phyloP scores from a whole-genome alignment of 2,329 filamentous ascomycete species.

The Phaeosphaeriaceae sp. region DNA sequence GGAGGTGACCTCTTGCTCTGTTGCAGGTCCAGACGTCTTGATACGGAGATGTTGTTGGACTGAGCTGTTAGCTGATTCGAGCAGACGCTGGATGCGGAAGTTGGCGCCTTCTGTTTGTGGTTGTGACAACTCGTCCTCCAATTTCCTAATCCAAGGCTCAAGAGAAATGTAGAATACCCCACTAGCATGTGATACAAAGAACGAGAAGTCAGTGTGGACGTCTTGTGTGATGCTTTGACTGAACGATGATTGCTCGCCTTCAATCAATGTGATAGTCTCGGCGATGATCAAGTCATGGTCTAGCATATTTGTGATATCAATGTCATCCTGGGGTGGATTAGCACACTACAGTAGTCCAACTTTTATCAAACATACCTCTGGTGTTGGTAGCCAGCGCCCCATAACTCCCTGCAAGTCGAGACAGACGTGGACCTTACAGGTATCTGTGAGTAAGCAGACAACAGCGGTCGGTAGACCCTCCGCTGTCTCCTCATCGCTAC shows the following conservation, averaged over 20 bases:
- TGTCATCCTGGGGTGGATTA: slow-evolving; percentile 27
- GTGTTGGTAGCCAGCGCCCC: slow-evolving; percentile 66
- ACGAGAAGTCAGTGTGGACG: slow-evolving; percentile 61
- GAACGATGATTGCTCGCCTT: slow-evolving; percentile 41
- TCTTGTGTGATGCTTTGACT: slow-evolving; percentile 64
- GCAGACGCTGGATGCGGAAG: slow-evolving; percentile 63
- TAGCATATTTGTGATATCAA: slow-evolving; percentile 17
- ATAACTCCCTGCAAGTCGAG: slow-evolving; percentile 67
- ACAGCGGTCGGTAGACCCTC: slow-evolving; percentile 63
- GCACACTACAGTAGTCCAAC: background rate
- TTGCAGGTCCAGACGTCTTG: slow-evolving; percentile 21
- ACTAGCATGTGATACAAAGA: slow-evolving; percentile 63
- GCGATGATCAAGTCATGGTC: slow-evolving; percentile 46
- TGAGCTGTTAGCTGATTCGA: slow-evolving; percentile 57
- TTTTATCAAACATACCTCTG: slow-evolving; percentile 29
- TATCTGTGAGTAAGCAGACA: slow-evolving; percentile 63
- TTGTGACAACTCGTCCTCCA: slow-evolving; percentile 63
- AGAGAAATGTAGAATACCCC: slow-evolving; percentile 64
- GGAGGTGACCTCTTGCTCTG: slow-evolving; percentile 49
- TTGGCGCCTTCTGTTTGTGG: slow-evolving; percentile 59
- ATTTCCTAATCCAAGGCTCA: slow-evolving; percentile 61
- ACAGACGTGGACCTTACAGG: slow-evolving; percentile 63
- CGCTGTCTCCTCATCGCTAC: slow-evolving; percentile 56
- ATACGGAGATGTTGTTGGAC: slow-evolving; percentile 57
- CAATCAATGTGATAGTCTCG: slow-evolving; percentile 48